Percentiles rank a stretch among this genome's conserved stretches.
phyloP scores from a whole-genome alignment of 345 rosid genomes.

The Lagerstroemia speciosa region DNA sequence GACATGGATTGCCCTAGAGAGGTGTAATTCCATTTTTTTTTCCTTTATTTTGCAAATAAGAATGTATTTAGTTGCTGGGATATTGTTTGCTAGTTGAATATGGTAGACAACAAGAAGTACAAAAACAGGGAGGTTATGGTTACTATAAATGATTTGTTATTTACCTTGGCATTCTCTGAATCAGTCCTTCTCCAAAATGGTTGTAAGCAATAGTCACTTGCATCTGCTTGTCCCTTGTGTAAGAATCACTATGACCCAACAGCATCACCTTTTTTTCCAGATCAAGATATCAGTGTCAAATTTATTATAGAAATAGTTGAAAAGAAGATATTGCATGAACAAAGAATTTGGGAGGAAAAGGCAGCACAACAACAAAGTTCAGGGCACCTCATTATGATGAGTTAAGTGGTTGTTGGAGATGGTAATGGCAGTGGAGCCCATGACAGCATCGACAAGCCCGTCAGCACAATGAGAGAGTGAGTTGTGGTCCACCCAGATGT shows the following conservation, averaged over 20 bases:
- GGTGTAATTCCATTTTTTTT: no score
- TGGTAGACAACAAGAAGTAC: neutral
- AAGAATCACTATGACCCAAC: slow-evolving; percentile 46
- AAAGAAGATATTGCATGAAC: neutral
- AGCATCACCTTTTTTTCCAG: slow-evolving; percentile 29
- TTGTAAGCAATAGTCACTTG: slow-evolving; percentile 49
- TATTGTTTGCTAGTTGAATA: neutral
- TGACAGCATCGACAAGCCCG: slow-evolving; percentile 48
- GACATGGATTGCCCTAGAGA: no score
- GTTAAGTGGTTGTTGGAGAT: slow-evolving; percentile 47
- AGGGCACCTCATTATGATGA: slow-evolving; percentile 22
- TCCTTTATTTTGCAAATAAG: no score
- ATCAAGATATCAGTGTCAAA: neutral
- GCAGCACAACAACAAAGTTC: neutral
- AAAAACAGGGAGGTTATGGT: no score
- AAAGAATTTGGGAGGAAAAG: neutral
- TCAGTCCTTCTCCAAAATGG: slow-evolving; percentile 53
- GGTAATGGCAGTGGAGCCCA: slow-evolving; percentile 52
- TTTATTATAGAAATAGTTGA: neutral
- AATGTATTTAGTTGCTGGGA: neutral
- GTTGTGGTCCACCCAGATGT: slow-evolving; percentile 45
- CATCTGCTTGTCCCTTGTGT: slow-evolving; percentile 44
- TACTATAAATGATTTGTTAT: neutral
- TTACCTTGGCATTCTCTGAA: slow-evolving; percentile 47
- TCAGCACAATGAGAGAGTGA: slow-evolving; percentile 47